Evolutionary conservation across 2,329 filamentous ascomycete species (phyloP).

Genomic region (Massarina eburnea): DNA sequence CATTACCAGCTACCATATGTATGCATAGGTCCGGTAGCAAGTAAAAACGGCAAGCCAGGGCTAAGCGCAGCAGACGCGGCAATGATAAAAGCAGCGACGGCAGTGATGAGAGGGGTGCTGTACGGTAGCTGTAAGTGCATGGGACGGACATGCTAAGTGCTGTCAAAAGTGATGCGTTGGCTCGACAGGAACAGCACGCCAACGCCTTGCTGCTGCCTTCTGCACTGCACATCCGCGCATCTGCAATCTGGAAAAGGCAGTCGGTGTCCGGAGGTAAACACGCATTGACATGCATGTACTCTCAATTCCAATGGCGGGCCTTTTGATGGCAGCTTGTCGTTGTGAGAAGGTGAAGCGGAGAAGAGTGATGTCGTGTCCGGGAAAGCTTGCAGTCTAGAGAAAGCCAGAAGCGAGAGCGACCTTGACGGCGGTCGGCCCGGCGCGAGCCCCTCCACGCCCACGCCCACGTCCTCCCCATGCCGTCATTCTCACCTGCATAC

Average conservation of each 20-base stretch:
- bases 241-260: slow-evolving; percentile 43
- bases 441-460: slow-evolving; percentile 12
- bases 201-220: slow-evolving; percentile 29
- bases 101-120: slow-evolving; percentile 21
- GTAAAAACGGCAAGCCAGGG: slow-evolving; percentile 37
- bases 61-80: slow-evolving; percentile 44
- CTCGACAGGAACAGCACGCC: slow-evolving; percentile 43
- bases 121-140: slow-evolving; percentile 36
- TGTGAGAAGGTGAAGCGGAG: neutral
- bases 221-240: slow-evolving; percentile 1
- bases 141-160: slow-evolving; percentile 44
- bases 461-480: neutral
- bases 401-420: slow-evolving; percentile 23
- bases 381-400: slow-evolving; percentile 16
- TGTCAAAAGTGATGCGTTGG: slow-evolving; percentile 47
- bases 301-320: neutral
- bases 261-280: neutral
- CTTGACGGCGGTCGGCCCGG: slow-evolving; percentile 21
- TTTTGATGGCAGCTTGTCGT: neutral
- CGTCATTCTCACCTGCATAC: neutral
- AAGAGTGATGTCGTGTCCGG: slow-evolving; percentile 8
- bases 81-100: slow-evolving; percentile 37
- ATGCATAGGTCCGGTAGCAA: slow-evolving; percentile 9
- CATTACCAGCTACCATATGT: slow-evolving; percentile 15
- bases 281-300: neutral